Conservation (phyloP, 306 rosid species). For the Glycine soja region DNA sequence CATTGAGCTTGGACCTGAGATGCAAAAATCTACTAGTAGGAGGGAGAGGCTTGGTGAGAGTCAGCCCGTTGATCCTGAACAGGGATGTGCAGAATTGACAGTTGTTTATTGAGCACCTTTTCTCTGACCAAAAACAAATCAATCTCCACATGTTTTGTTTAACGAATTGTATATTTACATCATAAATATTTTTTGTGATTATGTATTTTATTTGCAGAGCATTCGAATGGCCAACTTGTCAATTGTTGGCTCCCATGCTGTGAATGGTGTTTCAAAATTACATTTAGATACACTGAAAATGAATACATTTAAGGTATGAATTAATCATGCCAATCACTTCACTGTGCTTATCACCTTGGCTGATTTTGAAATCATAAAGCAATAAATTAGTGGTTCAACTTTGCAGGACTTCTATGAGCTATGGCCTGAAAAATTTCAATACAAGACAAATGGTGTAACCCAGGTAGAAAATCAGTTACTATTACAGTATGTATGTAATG, state of each 20-base stretch:
- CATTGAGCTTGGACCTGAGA: no score
- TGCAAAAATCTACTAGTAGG: no score
- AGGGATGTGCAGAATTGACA: no score
- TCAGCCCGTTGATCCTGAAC: no score
- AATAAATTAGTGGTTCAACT: slow-evolving; percentile 33
- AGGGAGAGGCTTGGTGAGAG: no score
- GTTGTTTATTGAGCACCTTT: no score
- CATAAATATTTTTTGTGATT: slow-evolving; percentile 22
- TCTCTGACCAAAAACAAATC: no score
- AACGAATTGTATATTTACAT: slow-evolving; percentile 27
- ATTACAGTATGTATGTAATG: slow-evolving; percentile 5
- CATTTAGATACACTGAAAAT: slow-evolving; percentile 65
- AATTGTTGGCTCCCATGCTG: slow-evolving; percentile 67
- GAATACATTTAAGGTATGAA: slow-evolving; percentile 68
- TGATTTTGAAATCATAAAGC: slow-evolving; percentile 34
- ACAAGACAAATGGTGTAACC: slow-evolving; percentile 79
- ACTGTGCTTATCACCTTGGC: slow-evolving; percentile 34
- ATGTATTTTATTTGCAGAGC: slow-evolving; percentile 59
- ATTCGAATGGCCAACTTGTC: slow-evolving; percentile 74
- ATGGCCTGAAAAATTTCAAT: slow-evolving; percentile 82
- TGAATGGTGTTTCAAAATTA: slow-evolving; percentile 75
- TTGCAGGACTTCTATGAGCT: slow-evolving; percentile 78
- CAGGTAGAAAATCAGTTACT: slow-evolving; percentile 58
- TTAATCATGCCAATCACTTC: slow-evolving; percentile 26
- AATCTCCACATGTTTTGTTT: neutral